A percentile compares a stretch with the other conserved stretches of the same genome.
These are phyloP conservation scores for Trichophyton verrucosum DNA, from an alignment of 2,329 filamentous ascomycete species.

Conservation along the genomic window DNA sequence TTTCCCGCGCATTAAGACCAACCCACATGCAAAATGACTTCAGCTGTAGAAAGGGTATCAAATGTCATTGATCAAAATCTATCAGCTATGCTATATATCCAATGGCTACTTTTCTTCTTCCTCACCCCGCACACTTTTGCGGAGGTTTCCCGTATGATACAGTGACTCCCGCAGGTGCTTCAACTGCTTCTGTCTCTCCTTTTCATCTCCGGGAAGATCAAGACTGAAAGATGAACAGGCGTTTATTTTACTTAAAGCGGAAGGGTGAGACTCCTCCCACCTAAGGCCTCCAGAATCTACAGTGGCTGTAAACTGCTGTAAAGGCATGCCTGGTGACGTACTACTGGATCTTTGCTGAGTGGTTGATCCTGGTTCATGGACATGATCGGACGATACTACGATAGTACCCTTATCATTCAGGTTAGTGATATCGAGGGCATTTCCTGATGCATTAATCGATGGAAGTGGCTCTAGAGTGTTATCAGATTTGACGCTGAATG, in stretches of 20 bases:
- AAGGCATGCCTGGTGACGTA: conserved; percentile 15
- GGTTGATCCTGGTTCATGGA: conserved; percentile 41
- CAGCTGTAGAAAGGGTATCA: background rate
- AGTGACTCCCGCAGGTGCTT: conserved; percentile 21
- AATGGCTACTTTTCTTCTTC: conserved; percentile 13
- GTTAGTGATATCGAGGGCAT: conserved; percentile 48
- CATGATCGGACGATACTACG: conserved; percentile 43
- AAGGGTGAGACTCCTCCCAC: conserved; percentile 18
- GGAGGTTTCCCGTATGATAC: conserved; percentile 30
- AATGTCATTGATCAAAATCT: background rate
- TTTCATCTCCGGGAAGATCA: conserved; percentile 16
- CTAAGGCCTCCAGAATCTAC: conserved; percentile 16
- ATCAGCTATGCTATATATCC: background rate
- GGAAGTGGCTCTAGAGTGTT: conserved; percentile 40
- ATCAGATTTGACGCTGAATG: conserved; percentile 44
- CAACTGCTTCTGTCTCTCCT: conserved; percentile 23
- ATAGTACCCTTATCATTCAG: conserved; percentile 22
- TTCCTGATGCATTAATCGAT: conserved; percentile 49
- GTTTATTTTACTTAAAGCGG: conserved; percentile 20
- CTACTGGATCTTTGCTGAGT: conserved; percentile 24
- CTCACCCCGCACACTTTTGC: conserved; percentile 23
- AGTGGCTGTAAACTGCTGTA: conserved; percentile 23
- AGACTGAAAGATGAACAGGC: conserved; percentile 21
- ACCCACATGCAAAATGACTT: too few species aligned
- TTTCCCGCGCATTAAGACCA: too few species aligned